Conservation (phyloP, 2,329 filamentous ascomycete species). For the Magnaporthiopsis poae region DNA sequence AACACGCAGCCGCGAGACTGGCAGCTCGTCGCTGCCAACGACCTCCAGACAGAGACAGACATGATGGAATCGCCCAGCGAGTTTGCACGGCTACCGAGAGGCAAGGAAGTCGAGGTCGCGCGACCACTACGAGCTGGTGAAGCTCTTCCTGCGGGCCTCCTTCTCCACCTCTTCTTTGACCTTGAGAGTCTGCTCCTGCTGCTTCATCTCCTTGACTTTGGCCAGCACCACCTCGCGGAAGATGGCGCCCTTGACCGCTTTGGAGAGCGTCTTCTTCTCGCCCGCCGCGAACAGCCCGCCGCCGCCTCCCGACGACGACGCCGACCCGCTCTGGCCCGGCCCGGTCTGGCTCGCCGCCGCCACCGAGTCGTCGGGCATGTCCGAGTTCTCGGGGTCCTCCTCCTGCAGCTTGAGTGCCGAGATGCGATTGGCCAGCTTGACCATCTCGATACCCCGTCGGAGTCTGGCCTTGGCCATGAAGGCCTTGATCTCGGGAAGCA, state of each 20-base stretch:
- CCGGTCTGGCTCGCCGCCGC: conserved; percentile 33
- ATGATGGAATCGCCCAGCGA: background rate
- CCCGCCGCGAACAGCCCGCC: conserved; percentile 21
- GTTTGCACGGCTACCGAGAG: background rate
- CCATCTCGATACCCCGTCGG: conserved; percentile 84
- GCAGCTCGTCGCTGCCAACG: background rate
- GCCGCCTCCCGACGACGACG: conserved; percentile 3
- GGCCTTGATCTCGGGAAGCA: conserved; percentile 91
- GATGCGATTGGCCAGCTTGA: conserved; percentile 93
- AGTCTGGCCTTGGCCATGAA: conserved; percentile 88
- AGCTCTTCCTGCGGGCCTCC: conserved; percentile 24
- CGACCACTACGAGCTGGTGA: conserved; percentile 2
- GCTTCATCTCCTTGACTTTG: conserved; percentile 87
- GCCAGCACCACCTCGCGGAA: conserved; percentile 91
- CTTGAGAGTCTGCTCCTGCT: conserved; percentile 66
- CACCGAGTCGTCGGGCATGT: conserved; percentile 55
- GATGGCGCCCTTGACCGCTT: conserved; percentile 56
- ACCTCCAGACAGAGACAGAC: background rate
- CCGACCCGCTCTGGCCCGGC: conserved; percentile 5
- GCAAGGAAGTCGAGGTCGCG: background rate
- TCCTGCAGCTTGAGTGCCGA: conserved; percentile 88
- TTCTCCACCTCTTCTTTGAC: conserved; percentile 49
- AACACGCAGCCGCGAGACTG: background rate
- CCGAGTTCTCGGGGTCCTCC: conserved; percentile 67
- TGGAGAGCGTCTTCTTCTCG: conserved; percentile 34